phyloP scores from a whole-genome alignment of 768 basidiomycete species.

The Boletus vinaceobasis region DNA sequence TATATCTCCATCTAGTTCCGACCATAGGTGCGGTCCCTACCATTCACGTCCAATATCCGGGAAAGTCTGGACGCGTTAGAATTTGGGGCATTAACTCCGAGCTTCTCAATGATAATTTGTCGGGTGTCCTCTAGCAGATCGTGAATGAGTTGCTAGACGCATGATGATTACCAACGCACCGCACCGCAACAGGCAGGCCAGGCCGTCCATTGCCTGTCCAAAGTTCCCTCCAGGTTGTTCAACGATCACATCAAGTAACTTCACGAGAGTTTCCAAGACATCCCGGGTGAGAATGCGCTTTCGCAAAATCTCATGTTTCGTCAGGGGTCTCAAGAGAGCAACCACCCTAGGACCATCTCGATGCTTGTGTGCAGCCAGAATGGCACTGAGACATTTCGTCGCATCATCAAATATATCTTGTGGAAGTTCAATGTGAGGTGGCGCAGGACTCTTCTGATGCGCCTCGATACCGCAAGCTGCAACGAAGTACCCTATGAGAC shows the following conservation, averaged over 20 bases:
- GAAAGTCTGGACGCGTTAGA: conserved; percentile 8
- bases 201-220: conserved; percentile 22
- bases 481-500: not conserved
- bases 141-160: not conserved
- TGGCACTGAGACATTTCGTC: conserved; percentile 8
- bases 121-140: conserved; percentile 9
- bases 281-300: conserved; percentile 12
- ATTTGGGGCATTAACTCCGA: not conserved
- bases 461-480: conserved; percentile 7
- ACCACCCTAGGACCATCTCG: conserved; percentile 19
- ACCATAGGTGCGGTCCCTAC: not conserved
- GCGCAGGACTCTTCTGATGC: not conserved
- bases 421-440: not conserved
- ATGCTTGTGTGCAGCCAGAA: conserved; percentile 14
- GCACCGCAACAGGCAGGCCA: conserved; percentile 15
- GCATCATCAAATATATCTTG: conserved; percentile 10
- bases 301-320: conserved; percentile 14
- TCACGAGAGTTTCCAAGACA: conserved; percentile 10
- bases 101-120: conserved; percentile 4
- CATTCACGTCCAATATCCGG: conserved; percentile 11
- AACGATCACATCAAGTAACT: conserved; percentile 14
- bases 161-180: conserved; percentile 3
- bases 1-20: not conserved
- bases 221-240: conserved; percentile 2
- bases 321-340: conserved; percentile 21